Conservation (phyloP, 202 grass and related monocot species). For the Musa balbisiana region DNA sequence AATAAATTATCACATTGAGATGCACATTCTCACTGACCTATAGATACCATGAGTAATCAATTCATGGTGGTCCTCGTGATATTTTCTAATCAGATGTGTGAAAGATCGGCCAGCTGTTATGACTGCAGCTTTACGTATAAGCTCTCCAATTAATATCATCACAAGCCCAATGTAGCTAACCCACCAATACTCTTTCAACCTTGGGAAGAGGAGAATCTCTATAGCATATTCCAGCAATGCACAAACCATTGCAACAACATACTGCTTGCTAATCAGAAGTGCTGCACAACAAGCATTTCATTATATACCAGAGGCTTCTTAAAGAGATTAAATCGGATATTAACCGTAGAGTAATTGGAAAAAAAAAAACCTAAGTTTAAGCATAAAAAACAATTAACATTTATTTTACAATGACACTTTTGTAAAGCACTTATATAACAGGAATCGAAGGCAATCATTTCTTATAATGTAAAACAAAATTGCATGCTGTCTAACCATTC, state of each 20-base stretch:
- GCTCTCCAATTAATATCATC: constrained; percentile 75
- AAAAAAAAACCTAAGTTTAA: background rate
- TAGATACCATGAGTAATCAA: constrained; percentile 87
- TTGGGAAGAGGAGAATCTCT: constrained; percentile 61
- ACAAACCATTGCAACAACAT: constrained; percentile 70
- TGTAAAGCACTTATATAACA: background rate
- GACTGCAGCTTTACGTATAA: constrained; percentile 72
- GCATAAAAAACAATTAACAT: background rate
- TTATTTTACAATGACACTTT: background rate
- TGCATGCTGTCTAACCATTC: background rate
- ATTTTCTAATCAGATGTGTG: constrained; percentile 65
- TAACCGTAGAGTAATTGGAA: constrained; percentile 1
- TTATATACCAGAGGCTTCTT: background rate
- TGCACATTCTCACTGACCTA: constrained; percentile 39
- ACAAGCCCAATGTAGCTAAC: constrained; percentile 63
- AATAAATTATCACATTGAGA: background rate
- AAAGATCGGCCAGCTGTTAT: constrained; percentile 68
- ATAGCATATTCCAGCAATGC: constrained; percentile 69
- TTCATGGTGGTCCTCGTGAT: constrained; percentile 64
- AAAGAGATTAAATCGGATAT: constrained; percentile 14
- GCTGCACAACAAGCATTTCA: constrained; percentile 52
- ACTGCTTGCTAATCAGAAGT: constrained; percentile 92
- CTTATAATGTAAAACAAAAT: background rate
- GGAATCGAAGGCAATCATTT: background rate
- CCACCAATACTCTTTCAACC: constrained; percentile 62